Base-by-base conservation (phyloP, 2,329 filamentous ascomycete species). In the Aspergillus puulaauensis region DNA sequence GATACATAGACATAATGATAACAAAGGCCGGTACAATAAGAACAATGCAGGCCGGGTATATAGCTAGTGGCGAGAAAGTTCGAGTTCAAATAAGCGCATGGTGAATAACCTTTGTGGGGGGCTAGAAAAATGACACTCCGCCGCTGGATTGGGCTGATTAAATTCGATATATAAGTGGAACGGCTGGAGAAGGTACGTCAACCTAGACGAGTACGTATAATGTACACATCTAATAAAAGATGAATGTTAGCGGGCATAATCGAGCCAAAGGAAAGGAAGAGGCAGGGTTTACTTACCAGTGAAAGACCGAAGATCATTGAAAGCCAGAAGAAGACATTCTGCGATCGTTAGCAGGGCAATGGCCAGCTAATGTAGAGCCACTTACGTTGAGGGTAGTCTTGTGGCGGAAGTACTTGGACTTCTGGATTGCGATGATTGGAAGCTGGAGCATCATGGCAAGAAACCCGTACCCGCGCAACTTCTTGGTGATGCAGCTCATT, bases 401-500 rank as follows among this genome's bases (percentile, higher is more conserved):
- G 19, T 87, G 87, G 54, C 87, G 84, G 39, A 98, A 86, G 79
- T 86, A 91, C 60, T 81, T 84, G 4, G 90, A 92, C 61, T 90
- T 84, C 79, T 98, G 95, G 31, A 98, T 79, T 73, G 93, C 86
- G n/a, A 98, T 90, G 64, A 98, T 95, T 0, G 95, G 95, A 65
- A 98, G 83, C 80, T 99, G 95, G 61, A 96, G 78, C 95, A 99
- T 98, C 86, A 97, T 95, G 61, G 91, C 90, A 19, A 96, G 70
- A 71, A 97, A 96, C 9, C 93, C 95, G 70, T 98, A 99, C 12
- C 95, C 95, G 39, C 95, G 82, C 46, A 98, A 81, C 79, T 99
- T 98, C 81, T 97, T 93, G 24, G 93, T 97, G 72, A 99, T 98
- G 74, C 93, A 98, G 7, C 90, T 92, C 90, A 99, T 96, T 68